Conservation (phyloP, 805 yeast genomes). For the Saturnispora zaruensis region DNA sequence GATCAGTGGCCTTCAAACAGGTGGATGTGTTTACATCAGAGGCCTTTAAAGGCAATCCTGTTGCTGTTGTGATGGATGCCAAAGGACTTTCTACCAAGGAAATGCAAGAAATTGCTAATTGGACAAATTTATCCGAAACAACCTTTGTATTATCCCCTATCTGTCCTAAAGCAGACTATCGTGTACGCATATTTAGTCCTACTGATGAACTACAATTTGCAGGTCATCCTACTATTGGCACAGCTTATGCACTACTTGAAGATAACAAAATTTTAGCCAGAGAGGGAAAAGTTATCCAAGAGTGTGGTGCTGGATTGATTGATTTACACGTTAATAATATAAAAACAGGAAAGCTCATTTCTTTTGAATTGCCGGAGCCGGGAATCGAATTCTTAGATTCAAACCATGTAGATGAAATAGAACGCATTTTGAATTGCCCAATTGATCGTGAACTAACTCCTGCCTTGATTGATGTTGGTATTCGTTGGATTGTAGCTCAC, state of each 20-base stretch:
- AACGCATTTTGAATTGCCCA: neutral
- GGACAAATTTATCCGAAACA: conserved; percentile 57
- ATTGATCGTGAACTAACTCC: conserved; percentile 16
- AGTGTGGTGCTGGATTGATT: conserved; percentile 36
- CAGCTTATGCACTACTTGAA: conserved; percentile 39
- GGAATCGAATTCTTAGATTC: neutral
- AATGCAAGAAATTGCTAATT: conserved; percentile 42
- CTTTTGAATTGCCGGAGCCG: conserved; percentile 4
- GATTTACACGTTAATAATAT: neutral
- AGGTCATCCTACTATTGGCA: conserved; percentile 56
- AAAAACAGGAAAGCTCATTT: neutral
- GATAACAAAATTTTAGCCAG: conserved; percentile 6
- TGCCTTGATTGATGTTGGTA: conserved; percentile 35
- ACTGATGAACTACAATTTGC: conserved; percentile 47
- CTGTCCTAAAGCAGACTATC: conserved; percentile 34
- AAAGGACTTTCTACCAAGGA: conserved; percentile 31
- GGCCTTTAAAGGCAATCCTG: conserved; percentile 43
- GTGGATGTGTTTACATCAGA: conserved; percentile 37
- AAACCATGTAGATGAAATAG: conserved; percentile 1
- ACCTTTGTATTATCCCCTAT: conserved; percentile 41
- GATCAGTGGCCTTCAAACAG: conserved; percentile 17
- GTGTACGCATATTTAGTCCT: conserved; percentile 43
- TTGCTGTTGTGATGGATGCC: conserved; percentile 43
- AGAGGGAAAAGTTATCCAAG: conserved; percentile 31
- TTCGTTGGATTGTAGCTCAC: conserved; percentile 36